Conservation (phyloP, 2,329 filamentous ascomycete genomes). For the Ceratocystis ficicola region DNA sequence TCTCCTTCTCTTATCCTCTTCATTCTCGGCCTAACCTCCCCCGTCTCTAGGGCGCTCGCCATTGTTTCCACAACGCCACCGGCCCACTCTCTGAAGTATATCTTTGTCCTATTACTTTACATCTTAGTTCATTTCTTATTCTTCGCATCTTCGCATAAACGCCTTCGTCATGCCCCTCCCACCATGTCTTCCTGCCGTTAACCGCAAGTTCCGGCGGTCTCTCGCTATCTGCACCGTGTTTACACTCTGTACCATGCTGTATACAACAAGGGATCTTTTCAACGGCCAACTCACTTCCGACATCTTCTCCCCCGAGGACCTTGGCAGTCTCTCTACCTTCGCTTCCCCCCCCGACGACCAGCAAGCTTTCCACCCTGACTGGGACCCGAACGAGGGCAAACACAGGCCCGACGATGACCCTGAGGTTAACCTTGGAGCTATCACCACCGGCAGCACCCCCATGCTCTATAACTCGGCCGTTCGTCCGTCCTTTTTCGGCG, state of each 20-base stretch:
- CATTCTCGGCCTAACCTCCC: background rate
- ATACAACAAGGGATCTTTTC: conserved; percentile 21
- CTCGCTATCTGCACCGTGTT: conserved; percentile 17
- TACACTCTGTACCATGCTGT: conserved; percentile 20
- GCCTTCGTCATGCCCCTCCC: conserved; percentile 14
- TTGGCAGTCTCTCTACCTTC: background rate
- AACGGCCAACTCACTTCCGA: conserved; percentile 13
- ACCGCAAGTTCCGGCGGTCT: conserved; percentile 20
- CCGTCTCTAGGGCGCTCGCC: background rate
- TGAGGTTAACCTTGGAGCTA: conserved; percentile 11
- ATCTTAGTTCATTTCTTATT: background rate
- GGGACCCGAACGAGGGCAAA: conserved; percentile 7
- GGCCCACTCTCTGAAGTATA: background rate
- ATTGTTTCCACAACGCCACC: background rate
- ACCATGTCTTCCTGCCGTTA: conserved; percentile 11
- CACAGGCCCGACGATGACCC: conserved; percentile 17
- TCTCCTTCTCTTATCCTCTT: conserved; percentile 4
- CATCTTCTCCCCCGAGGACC: conserved; percentile 10
- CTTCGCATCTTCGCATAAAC: background rate
- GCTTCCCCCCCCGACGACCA: background rate
- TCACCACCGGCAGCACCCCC: conserved; percentile 20
- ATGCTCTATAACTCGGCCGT: conserved; percentile 34
- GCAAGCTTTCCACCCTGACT: background rate
- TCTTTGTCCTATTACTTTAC: background rate
- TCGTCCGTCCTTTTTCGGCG: conserved; percentile 31